phyloP scores from a whole-genome alignment of 345 rosid genomes.

The Nasturtium officinale region DNA sequence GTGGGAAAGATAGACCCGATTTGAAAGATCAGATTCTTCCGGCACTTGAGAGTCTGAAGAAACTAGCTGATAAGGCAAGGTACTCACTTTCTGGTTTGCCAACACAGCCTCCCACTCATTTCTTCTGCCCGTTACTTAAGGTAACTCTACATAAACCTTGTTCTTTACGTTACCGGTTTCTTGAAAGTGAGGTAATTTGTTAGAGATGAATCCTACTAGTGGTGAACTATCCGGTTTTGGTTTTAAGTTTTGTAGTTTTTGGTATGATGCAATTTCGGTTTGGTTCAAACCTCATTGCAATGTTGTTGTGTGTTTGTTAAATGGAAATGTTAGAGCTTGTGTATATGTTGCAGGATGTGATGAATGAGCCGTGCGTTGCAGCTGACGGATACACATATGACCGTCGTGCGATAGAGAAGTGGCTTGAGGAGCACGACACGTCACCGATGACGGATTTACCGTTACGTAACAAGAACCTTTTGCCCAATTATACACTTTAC shows the following conservation, averaged over 20 bases:
- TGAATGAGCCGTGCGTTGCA: conserved; percentile 88
- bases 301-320: neutral
- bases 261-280: neutral
- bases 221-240: neutral
- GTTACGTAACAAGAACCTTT: conserved; percentile 56
- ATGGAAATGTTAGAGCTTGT: conserved; percentile 8
- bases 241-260: neutral
- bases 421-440: conserved; percentile 64
- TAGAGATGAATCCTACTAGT: neutral
- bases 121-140: conserved; percentile 84
- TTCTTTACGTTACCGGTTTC: neutral
- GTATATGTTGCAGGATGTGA: conserved; percentile 59
- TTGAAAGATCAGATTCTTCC: conserved; percentile 73
- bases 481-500: conserved; percentile 75
- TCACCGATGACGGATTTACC: conserved; percentile 73
- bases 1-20: conserved; percentile 66
- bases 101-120: conserved; percentile 59
- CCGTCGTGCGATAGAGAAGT: conserved; percentile 69
- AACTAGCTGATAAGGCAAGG: conserved; percentile 54
- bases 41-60: conserved; percentile 61
- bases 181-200: conserved; percentile 2
- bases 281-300: neutral
- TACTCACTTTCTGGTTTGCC: conserved; percentile 34
- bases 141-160: conserved; percentile 39
- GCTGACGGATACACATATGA: conserved; percentile 90